phyloP scores from a whole-genome alignment of 257 asterid species.

The Craterostigma plantagineum region DNA sequence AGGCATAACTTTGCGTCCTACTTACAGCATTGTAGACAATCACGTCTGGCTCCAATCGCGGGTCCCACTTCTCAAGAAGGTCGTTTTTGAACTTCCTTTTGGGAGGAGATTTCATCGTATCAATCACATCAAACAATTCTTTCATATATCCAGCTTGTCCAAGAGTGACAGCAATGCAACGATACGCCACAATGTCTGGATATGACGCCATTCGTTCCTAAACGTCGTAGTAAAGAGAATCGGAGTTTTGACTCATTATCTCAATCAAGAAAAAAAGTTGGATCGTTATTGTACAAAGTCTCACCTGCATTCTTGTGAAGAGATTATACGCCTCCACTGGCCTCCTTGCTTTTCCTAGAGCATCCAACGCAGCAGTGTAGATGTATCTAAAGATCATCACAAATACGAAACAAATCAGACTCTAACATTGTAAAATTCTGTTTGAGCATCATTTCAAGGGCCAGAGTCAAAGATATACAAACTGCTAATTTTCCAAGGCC shows the following conservation, averaged over 20 bases:
- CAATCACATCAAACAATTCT: slow-evolving; percentile 84
- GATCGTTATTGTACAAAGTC: slow-evolving; percentile 2
- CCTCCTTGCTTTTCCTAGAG: slow-evolving; percentile 77
- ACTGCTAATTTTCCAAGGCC: no score
- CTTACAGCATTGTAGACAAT: slow-evolving; percentile 83
- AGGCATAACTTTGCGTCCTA: slow-evolving; percentile 7
- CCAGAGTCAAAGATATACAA: no score
- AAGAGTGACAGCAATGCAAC: slow-evolving; percentile 75
- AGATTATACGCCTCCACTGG: slow-evolving; percentile 91
- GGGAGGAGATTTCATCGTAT: slow-evolving; percentile 80
- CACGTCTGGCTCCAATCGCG: slow-evolving; percentile 71
- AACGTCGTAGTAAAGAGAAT: not conserved
- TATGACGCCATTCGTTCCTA: slow-evolving; percentile 70
- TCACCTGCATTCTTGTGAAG: slow-evolving; percentile 71
- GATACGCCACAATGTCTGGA: slow-evolving; percentile 85
- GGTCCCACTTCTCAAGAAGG: slow-evolving; percentile 74
- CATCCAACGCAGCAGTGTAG: slow-evolving; percentile 78
- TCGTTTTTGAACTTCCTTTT: slow-evolving; percentile 59
- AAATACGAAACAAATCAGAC: not conserved
- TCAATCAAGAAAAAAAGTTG: no score
- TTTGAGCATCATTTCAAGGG: no score
- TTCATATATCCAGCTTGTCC: slow-evolving; percentile 97
- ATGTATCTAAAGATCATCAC: slow-evolving; percentile 26
- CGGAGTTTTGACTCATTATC: no score
- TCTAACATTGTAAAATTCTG: not conserved